phyloP scores from a whole-genome alignment of 805 yeast genomes.

The Blastobotrys muscicola region DNA sequence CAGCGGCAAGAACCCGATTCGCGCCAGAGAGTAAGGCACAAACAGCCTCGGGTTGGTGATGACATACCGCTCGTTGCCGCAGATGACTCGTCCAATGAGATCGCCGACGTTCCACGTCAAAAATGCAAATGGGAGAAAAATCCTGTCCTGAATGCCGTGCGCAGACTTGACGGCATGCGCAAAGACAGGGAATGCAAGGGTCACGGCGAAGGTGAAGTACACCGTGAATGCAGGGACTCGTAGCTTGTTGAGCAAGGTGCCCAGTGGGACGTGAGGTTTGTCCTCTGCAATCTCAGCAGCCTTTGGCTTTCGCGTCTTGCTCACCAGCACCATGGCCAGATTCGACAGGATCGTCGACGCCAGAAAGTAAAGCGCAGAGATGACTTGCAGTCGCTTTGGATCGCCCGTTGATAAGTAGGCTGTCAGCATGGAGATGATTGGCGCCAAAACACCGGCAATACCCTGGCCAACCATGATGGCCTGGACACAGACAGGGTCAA shows the following conservation, averaged over 20 bases:
- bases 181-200: constrained; percentile 82
- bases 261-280: constrained; percentile 45
- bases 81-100: constrained; percentile 59
- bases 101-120: constrained; percentile 89
- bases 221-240: constrained; percentile 58
- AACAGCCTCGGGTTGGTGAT: constrained; percentile 37
- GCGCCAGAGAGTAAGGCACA: constrained; percentile 43
- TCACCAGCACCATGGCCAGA: constrained; percentile 22
- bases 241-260: constrained; percentile 50
- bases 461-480: constrained; percentile 95
- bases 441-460: constrained; percentile 85
- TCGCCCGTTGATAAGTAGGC: constrained; percentile 3
- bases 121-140: constrained; percentile 69
- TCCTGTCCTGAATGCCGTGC: constrained; percentile 23
- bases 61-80: constrained; percentile 41
- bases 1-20: constrained; percentile 56
- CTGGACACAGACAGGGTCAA: constrained; percentile 72
- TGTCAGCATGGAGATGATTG: constrained; percentile 45
- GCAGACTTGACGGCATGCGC: constrained; percentile 61
- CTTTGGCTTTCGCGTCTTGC: background rate
- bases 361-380: constrained; percentile 34
- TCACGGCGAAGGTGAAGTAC: constrained; percentile 60
- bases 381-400: constrained; percentile 3
- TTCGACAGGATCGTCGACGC: constrained; percentile 42
- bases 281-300: background rate